Evolutionary conservation across 2,329 filamentous ascomycete genomes (phyloP), one percentile per base, ranked within the genome.

Genomic region (Diaporthe eres): DNA sequence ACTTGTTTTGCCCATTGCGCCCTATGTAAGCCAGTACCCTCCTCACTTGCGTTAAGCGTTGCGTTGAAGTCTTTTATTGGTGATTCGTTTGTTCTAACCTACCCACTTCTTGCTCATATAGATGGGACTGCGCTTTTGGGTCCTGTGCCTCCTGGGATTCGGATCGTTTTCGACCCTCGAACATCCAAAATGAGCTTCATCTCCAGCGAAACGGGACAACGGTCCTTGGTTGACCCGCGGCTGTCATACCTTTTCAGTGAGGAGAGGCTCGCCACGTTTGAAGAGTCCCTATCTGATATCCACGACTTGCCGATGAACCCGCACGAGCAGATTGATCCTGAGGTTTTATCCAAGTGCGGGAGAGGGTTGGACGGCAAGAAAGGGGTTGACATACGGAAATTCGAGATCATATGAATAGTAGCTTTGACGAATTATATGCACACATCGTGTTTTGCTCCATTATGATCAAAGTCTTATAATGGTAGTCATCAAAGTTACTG

Each of bases 1-100:
- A 31, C 60, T 25, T 65, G 60, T 31, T 65, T 47, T 15, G 60
- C 60, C 15, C 60, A 65, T 65, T 65, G 60, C 39, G 60, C 60
- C 3, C n/a, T 65, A 2, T 47, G 60, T 65, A 47, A 65, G 60
- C 8, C 39, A 31, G 17, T 1, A 25, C 12, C 25, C 39, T 31
- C 2, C 39, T 13, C 44, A 1, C 37, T n/a, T 12, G 22, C 31
- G 15, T 65, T 47, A 17, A 44, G 31, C 22, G 1, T 22, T 44
- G 60, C 39, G 9, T 44, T 65, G 2, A 47, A 31, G 39, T 31
- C 22, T 31, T 13, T 15, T 65, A 17, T 9, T 19, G 2, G 15
- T 47, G 22, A 6, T 8, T 15, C 31, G 13, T 31, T 22, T 13
- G 37, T 47, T 15, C 60, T 47, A 22, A 65, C 39, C 8, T 47